Evolutionary conservation across 768 basidiomycete species (phyloP).

Genomic region (Podaxis sp.): DNA sequence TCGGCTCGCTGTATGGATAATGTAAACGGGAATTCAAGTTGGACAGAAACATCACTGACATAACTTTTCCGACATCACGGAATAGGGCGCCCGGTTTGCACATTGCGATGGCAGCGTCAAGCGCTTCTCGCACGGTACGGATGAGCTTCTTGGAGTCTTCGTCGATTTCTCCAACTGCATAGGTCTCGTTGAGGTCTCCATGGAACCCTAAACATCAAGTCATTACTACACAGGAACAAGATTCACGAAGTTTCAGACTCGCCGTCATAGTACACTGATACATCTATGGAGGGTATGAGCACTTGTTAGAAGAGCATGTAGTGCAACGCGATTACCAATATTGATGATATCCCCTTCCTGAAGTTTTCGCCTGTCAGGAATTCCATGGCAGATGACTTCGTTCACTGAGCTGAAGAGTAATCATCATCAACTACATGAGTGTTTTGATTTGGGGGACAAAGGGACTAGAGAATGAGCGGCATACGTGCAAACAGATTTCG

Average conservation of each 20-base stretch:
- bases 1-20: slow-evolving; percentile 61
- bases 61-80: slow-evolving; percentile 82
- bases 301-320: not conserved
- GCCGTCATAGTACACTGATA: slow-evolving; percentile 81
- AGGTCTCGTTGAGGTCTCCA: slow-evolving; percentile 90
- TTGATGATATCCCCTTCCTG: slow-evolving; percentile 96
- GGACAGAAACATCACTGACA: slow-evolving; percentile 50
- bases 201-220: slow-evolving; percentile 64
- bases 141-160: slow-evolving; percentile 84
- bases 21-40: not conserved
- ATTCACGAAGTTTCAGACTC: slow-evolving; percentile 11
- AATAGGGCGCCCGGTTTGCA: slow-evolving; percentile 94
- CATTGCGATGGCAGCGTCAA: slow-evolving; percentile 86
- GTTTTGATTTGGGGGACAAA: slow-evolving; percentile 3
- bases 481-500: slow-evolving; percentile 96
- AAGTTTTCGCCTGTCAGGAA: slow-evolving; percentile 82
- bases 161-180: slow-evolving; percentile 84
- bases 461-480: slow-evolving; percentile 28
- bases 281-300: slow-evolving; percentile 44
- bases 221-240: not conserved
- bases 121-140: slow-evolving; percentile 72
- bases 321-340: slow-evolving; percentile 52
- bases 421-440: not conserved
- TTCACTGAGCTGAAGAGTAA: slow-evolving; percentile 69
- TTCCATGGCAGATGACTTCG: slow-evolving; percentile 96